Evolutionary conservation across 495 filamentous ascomycete species (phyloP), one percentile per base, ranked within the genome.

Genomic region (Articulospora tetracladia): DNA sequence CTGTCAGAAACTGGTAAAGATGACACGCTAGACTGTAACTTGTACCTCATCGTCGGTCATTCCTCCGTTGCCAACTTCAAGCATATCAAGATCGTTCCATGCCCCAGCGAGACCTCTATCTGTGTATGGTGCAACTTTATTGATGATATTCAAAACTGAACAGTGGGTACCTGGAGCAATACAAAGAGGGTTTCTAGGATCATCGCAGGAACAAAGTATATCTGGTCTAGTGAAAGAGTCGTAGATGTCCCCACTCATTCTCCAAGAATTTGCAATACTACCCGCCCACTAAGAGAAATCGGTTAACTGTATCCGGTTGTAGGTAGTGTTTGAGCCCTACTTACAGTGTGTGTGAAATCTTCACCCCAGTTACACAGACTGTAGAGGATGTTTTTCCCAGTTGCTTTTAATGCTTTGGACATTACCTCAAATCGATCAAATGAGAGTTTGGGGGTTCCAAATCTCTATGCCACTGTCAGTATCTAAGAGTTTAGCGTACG

Each of bases 201-300:
- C 54, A 20, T 60, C 61, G 53, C 73, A 75, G 27, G 70, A 70
- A 54, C 77, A 73, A 15, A 71, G 67, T 17, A 50, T 57, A 47
- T 64, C 61, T 17, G 61, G 61, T 7, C 61, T 19, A 1, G 57
- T 74, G 66, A 64, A 64, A 1, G 52, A 47, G 53, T 64, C 57
- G 28, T 68, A 75, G 61, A 82, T 76, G 59, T 85, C 82, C 17
- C 79, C 79, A 12, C 70, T 71, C 55, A 77, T 82, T n/a, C 82
- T 69, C 73, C 78, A 83, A 0, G 77, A 80, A 61, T 84, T 82
- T 10, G 77, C 73, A 10, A 82, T 76, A n/a, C 73, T 76, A 17
- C 76, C 72, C n/a, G 73, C 75, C 77, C 77, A 80, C 57, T 60
- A n/a, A n/a, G n/a, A n/a, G n/a, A n/a, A 20, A 0, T 26, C 6